Conservation (phyloP, 176 grass and related monocot genomes). For the Melocanna baccifera region DNA sequence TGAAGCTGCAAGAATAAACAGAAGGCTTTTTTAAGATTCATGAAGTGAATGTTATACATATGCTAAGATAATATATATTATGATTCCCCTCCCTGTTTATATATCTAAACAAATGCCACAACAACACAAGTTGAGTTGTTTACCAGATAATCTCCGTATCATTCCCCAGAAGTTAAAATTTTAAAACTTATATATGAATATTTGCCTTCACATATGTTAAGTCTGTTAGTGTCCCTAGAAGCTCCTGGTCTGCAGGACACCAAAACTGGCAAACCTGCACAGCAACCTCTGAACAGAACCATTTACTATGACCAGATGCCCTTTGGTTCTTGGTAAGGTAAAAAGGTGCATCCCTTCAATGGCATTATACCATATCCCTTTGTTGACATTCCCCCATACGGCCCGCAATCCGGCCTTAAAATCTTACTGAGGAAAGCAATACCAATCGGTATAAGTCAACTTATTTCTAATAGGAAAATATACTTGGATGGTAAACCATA, state of each 20-base stretch:
- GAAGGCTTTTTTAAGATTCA: conserved; percentile 3
- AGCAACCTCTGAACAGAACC: background rate
- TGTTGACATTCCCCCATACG: background rate
- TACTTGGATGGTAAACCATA: background rate
- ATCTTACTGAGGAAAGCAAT: conserved; percentile 11
- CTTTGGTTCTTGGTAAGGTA: background rate
- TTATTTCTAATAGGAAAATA: conserved; percentile 9
- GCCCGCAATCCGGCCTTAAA: background rate
- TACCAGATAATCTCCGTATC: background rate
- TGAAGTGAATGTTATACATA: background rate
- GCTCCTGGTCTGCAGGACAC: background rate
- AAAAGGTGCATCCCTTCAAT: background rate
- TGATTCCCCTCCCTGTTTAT: background rate
- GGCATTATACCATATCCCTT: background rate
- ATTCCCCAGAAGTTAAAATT: background rate
- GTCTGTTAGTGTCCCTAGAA: background rate
- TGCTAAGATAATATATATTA: background rate
- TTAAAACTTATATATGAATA: background rate
- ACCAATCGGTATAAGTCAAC: background rate
- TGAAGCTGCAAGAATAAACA: conserved; percentile 48
- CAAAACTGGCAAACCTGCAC: background rate
- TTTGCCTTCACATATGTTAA: background rate
- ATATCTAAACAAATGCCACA: conserved; percentile 13
- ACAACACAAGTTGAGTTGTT: background rate
- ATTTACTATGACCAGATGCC: background rate